These are phyloP conservation scores for Candida dubliniensis DNA, from an alignment of 1,139 yeast species.

Conservation along the genomic window DNA sequence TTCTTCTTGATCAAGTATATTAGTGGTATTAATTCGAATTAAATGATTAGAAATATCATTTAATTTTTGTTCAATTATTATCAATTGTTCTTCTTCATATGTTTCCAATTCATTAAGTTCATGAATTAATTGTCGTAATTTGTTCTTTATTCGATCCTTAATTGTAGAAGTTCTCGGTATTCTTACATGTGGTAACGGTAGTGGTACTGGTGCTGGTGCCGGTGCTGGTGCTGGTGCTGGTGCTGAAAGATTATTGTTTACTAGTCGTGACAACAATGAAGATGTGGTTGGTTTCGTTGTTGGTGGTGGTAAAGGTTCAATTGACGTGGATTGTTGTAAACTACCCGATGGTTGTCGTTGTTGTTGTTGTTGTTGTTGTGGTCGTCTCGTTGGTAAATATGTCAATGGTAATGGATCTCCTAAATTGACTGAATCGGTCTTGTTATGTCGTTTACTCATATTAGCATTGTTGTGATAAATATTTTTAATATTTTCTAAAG, in stretches of 20 bases:
- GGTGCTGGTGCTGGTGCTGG: conserved; percentile 4
- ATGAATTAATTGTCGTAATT: conserved; percentile 7
- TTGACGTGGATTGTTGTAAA: not conserved
- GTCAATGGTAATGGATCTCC: conserved; percentile 43
- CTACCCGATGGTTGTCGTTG: conserved; percentile 8
- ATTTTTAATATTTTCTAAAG: not conserved
- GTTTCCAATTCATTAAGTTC: conserved; percentile 7
- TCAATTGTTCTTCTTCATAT: conserved; percentile 5
- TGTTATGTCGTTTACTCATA: conserved; percentile 10
- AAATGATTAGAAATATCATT: conserved; percentile 1
- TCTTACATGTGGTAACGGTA: not conserved
- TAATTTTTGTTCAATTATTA: conserved; percentile 3
- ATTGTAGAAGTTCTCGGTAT: conserved; percentile 1
- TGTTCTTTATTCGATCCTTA: conserved; percentile 8
- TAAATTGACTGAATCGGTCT: conserved; percentile 15
- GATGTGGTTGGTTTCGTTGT: not conserved
- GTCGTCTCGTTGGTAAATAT: conserved; percentile 18
- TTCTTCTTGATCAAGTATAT: conserved; percentile 4
- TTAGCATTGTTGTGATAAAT: conserved; percentile 9
- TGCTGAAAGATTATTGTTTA: too few species aligned
- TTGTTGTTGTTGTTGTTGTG: conserved; percentile 2
- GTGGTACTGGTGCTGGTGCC: not conserved
- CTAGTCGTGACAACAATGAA: not conserved
- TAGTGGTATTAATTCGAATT: not conserved
- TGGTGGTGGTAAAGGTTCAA: not conserved